Percentiles rank a stretch among this genome's conserved stretches.
Evolutionary conservation across 73 alveolate species (phyloP).

Genomic region (Paraurostyla sp.): DNA sequence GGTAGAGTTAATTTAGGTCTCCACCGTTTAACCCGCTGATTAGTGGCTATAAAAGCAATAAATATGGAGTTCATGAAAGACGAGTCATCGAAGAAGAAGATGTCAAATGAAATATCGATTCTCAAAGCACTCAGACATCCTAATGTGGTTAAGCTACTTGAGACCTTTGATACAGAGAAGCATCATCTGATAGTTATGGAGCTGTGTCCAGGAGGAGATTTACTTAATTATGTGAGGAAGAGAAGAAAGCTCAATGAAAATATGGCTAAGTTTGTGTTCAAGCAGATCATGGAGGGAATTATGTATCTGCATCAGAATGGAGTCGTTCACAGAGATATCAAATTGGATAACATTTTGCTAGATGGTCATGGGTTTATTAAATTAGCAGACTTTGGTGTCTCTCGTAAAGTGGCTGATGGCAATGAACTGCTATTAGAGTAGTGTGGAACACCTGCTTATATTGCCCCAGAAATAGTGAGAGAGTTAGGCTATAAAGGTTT

Average conservation of each 20-base stretch:
- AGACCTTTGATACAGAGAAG: constrained; percentile 88
- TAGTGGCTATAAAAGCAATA: constrained; percentile 73
- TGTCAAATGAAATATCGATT: constrained; percentile 69
- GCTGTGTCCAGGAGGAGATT: constrained; percentile 92
- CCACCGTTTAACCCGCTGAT: constrained; percentile 43
- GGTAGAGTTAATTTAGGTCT: constrained; percentile 61
- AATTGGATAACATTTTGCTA: constrained; percentile 71
- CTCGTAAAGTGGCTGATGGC: constrained; percentile 1
- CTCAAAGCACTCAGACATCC: constrained; percentile 71
- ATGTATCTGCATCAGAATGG: constrained; percentile 61
- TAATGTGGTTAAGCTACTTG: constrained; percentile 82
- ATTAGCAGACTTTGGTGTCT: constrained; percentile 79
- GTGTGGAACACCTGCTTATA: constrained; percentile 84
- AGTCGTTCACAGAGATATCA: constrained; percentile 76
- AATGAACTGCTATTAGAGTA: constrained; percentile 67
- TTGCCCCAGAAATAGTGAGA: constrained; percentile 80
- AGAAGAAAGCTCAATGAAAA: constrained; percentile 87
- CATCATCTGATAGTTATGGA: constrained; percentile 91
- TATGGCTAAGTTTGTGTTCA: constrained; percentile 86
- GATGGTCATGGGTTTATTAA: constrained; percentile 77
- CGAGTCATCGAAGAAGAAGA: constrained; percentile 67
- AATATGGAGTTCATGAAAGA: constrained; percentile 71
- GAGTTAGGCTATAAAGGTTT: constrained; percentile 71
- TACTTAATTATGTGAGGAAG: constrained; percentile 85
- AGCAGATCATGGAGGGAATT: constrained; percentile 78